A percentile compares a stretch with the other conserved stretches of the same genome.
phyloP scores from a whole-genome alignment of 805 yeast species.

The Starmerella riodocensis region DNA sequence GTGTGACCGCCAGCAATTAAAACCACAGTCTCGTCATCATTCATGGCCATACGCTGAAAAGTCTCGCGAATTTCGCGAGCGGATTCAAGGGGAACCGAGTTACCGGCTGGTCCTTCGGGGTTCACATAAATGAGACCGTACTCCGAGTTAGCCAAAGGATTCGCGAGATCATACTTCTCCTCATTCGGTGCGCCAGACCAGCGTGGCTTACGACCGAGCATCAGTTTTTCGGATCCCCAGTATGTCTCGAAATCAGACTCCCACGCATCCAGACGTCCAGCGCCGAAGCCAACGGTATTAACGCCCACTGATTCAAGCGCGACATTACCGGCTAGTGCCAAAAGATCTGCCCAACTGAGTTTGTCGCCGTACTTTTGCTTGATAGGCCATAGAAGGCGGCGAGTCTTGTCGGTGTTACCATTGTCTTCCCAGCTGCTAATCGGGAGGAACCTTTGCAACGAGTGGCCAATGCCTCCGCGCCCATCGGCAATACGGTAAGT shows the following conservation, averaged over 20 bases:
- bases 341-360: constrained; percentile 17
- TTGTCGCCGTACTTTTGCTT: constrained; percentile 19
- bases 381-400: constrained; percentile 19
- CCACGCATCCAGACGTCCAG: constrained; percentile 17
- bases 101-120: constrained; percentile 19
- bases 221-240: constrained; percentile 16
- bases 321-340: constrained; percentile 17
- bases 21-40: constrained; percentile 18
- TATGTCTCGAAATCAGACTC: constrained; percentile 13
- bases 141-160: constrained; percentile 14
- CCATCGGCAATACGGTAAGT: constrained; percentile 19
- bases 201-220: constrained; percentile 13
- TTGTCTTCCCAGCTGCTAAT: constrained; percentile 17
- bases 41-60: constrained; percentile 18
- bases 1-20: constrained; percentile 19
- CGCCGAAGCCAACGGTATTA: constrained; percentile 13
- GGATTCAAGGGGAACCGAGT: constrained; percentile 14
- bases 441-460: constrained; percentile 16
- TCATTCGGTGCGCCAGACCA: constrained; percentile 9
- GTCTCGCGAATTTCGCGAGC: constrained; percentile 17
- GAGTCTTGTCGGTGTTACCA: constrained; percentile 18
- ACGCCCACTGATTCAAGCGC: constrained; percentile 19
- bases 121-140: constrained; percentile 16
- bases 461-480: constrained; percentile 19
- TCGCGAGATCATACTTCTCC: constrained; percentile 9